Evolutionary conservation across 345 rosid genomes (phyloP).

Genomic region (Lepidium africanum): DNA sequence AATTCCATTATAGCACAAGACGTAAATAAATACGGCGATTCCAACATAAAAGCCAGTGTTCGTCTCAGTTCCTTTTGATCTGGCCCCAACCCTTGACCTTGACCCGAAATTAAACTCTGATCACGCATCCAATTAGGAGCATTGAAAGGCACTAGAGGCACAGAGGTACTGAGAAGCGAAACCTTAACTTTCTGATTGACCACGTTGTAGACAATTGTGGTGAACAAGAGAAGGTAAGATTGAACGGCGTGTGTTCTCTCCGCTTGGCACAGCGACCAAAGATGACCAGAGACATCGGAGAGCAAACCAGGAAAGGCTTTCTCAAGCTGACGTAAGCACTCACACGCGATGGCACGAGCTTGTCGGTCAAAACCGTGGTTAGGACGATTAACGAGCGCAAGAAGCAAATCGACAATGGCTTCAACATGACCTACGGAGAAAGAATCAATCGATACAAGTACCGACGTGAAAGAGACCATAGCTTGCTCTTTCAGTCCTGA

Average conservation of each 20-base stretch:
- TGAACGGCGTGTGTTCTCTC: slow-evolving; percentile 93
- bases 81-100: slow-evolving; percentile 36
- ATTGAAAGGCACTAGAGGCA: slow-evolving; percentile 75
- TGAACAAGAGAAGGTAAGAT: slow-evolving; percentile 65
- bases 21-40: slow-evolving; percentile 69
- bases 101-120: slow-evolving; percentile 18
- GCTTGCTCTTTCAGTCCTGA: slow-evolving; percentile 72
- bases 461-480: slow-evolving; percentile 67
- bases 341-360: slow-evolving; percentile 71
- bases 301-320: slow-evolving; percentile 67
- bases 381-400: slow-evolving; percentile 73
- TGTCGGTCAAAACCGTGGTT: slow-evolving; percentile 85
- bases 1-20: slow-evolving; percentile 83
- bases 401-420: slow-evolving; percentile 56
- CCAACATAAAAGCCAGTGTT: slow-evolving; percentile 82
- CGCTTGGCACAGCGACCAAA: slow-evolving; percentile 85
- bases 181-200: slow-evolving; percentile 47
- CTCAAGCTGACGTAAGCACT: slow-evolving; percentile 86
- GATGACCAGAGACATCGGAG: slow-evolving; percentile 63
- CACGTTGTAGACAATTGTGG: slow-evolving; percentile 48
- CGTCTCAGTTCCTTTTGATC: slow-evolving; percentile 85
- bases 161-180: slow-evolving; percentile 64
- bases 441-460: slow-evolving; percentile 53
- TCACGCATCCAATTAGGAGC: slow-evolving; percentile 42
- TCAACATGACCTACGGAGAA: slow-evolving; percentile 37